Evolutionary conservation across 768 basidiomycete species (phyloP), one percentile per base, ranked within the genome.

Genomic region (Clitopilus passeckerianus): DNA sequence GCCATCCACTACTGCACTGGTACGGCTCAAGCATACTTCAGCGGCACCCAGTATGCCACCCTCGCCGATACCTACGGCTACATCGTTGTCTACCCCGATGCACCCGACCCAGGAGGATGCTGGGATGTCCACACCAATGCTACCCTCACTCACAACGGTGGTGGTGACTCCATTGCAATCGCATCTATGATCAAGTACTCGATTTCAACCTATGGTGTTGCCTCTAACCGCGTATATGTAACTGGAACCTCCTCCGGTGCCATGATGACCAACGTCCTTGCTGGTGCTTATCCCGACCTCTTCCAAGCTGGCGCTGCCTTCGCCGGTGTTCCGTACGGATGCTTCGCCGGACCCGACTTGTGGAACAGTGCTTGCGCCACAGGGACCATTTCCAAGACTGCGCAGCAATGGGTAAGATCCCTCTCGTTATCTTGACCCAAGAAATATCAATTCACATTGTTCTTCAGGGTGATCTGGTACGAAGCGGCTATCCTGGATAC

Each of bases 221-320:
- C 83, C 61, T 37, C 79, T 1, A 64, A 59, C n/a, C 73, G 75
- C 37, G 82, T 84, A 59, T 84, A 77, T 67, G 77, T 75, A 24
- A 80, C 80, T 34, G 83, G 83, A 15, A 75, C 75, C 2, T 79
- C 78, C 4, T 83, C 82, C 2, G 84, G 83, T 44, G 78, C 76
- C 0, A 86, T 85, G 84, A 85, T 84, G 83, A 84, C 83, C 58
- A 81, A 79, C 64, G 82, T 84, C 23, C 71, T 84, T 43, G 70
- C 72, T 53, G 83, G 80, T 34, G 77, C 80, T 14, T 83, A 84
- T 70, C 83, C 83, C 12, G 79, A 85, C 58, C 66, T 86, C 50
- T 81, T 83, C 72, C 59, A 62, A 41, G 84, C 80, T 14, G 81
- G 78, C 23, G 61, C 77, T 30, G 77, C 74, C 18, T 80, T 77